A percentile compares a stretch with the other conserved stretches of the same genome.
These are phyloP conservation scores for Vaccinium macrocarpon DNA, from an alignment of 148 eudicot genomes.

Conservation along the genomic window DNA sequence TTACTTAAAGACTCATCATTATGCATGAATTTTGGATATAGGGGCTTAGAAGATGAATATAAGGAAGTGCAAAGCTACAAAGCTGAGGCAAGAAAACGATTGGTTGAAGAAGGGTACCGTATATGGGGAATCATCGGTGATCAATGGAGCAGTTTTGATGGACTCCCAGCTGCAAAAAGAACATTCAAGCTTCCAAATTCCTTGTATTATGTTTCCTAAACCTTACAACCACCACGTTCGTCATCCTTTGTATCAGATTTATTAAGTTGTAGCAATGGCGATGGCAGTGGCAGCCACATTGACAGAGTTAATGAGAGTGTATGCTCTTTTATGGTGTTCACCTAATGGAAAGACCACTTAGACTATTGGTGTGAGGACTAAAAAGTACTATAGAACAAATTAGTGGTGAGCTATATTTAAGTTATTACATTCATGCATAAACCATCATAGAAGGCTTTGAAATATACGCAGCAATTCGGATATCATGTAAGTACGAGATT, in stretches of 20 bases:
- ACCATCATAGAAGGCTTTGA: too few relatives aligned
- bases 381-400: too few relatives aligned
- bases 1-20: not conserved
- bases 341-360: not conserved
- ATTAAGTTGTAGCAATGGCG: not conserved
- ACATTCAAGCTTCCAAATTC: constrained; percentile 52
- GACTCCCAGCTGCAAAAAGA: constrained; percentile 34
- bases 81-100: constrained; percentile 37
- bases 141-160: constrained; percentile 51
- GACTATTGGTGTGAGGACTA: too few relatives aligned
- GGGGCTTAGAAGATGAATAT: constrained; percentile 39
- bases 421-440: too few relatives aligned
- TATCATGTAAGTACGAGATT: too few relatives aligned
- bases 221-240: not conserved
- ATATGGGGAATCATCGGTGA: constrained; percentile 47
- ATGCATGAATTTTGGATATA: not conserved
- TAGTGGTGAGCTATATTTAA: too few relatives aligned
- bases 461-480: too few relatives aligned
- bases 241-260: not conserved
- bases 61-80: constrained; percentile 39
- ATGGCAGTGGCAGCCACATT: not conserved
- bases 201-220: constrained; percentile 33
- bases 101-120: constrained; percentile 29
- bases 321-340: not conserved
- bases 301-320: not conserved